Conservation (phyloP, 257 asterid species). For the Solanum habrochaites region DNA sequence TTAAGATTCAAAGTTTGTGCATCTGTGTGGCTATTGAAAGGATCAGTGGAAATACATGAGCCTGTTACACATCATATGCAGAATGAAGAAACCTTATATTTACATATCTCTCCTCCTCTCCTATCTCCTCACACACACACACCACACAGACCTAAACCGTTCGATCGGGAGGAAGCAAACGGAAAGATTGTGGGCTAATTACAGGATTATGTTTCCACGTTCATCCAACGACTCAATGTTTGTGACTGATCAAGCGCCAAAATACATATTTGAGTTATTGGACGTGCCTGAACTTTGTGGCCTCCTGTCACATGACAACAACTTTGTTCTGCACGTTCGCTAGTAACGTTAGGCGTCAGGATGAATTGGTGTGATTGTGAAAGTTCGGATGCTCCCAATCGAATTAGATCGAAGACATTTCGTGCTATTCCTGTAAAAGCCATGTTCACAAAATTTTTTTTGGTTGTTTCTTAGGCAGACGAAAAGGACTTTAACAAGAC, state of each 20-base stretch:
- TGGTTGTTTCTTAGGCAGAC: conserved; percentile 29
- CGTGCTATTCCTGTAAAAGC: conserved; percentile 21
- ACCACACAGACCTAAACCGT: background rate
- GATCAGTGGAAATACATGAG: background rate
- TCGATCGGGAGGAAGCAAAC: background rate
- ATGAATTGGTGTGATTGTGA: conserved; percentile 28
- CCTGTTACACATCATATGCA: background rate
- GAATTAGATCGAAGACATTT: conserved; percentile 15
- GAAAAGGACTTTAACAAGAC: conserved; percentile 27
- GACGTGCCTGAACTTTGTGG: background rate
- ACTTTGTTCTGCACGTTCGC: background rate
- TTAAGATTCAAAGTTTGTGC: background rate
- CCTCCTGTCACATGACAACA: background rate
- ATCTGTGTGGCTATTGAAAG: background rate
- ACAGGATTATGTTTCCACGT: background rate
- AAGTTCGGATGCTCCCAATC: conserved; percentile 29
- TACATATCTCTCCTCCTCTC: conserved; percentile 2
- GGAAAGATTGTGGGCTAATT: background rate
- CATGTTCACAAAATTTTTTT: conserved; percentile 17
- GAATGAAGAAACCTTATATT: background rate
- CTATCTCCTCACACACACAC: background rate
- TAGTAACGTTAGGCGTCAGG: conserved; percentile 17
- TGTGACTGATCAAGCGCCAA: conserved; percentile 53
- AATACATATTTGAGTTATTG: conserved; percentile 20
- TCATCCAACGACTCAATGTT: conserved; percentile 3